phyloP scores from a whole-genome alignment of 225 moss, liverwort and hornwort genomes.

The Pseudisothecium myosuroides region DNA sequence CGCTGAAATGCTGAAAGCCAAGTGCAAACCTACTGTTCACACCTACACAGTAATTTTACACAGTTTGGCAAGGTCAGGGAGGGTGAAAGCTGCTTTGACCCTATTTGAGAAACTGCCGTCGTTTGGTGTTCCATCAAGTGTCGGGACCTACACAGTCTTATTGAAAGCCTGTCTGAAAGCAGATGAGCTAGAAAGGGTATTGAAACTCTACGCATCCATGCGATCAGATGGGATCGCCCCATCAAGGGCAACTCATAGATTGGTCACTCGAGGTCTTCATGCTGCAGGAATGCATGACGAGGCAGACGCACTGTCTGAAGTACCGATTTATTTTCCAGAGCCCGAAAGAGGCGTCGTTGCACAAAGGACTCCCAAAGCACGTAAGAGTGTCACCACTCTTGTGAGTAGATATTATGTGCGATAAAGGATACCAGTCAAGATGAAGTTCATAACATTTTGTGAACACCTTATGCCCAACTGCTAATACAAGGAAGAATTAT shows the following conservation, averaged over 20 bases:
- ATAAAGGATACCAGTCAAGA: not conserved
- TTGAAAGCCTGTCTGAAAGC: slow-evolving; percentile 49
- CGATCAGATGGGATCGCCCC: slow-evolving; percentile 34
- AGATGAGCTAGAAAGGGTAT: slow-evolving; percentile 34
- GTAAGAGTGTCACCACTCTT: slow-evolving; percentile 2
- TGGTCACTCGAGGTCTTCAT: slow-evolving; percentile 35
- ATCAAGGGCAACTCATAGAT: slow-evolving; percentile 26
- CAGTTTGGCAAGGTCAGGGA: slow-evolving; percentile 52
- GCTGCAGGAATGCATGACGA: slow-evolving; percentile 57
- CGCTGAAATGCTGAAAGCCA: slow-evolving; percentile 46
- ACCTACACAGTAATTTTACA: slow-evolving; percentile 66
- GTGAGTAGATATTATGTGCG: slow-evolving; percentile 3
- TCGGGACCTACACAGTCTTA: slow-evolving; percentile 48
- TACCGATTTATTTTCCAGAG: slow-evolving; percentile 24
- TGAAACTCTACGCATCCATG: slow-evolving; percentile 36
- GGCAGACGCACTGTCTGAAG: slow-evolving; percentile 36
- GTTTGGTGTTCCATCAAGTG: slow-evolving; percentile 31
- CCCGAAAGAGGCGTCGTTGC: not conserved
- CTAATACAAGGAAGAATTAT: not conserved
- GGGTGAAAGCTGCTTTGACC: slow-evolving; percentile 43
- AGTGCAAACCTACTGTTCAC: slow-evolving; percentile 40
- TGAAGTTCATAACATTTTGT: not conserved
- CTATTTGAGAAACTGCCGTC: slow-evolving; percentile 54
- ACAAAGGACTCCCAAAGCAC: slow-evolving; percentile 9
- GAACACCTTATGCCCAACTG: not conserved